These are phyloP conservation scores for Porcisia deanei DNA, from an alignment of 208 protist species.

Conservation along the genomic window DNA sequence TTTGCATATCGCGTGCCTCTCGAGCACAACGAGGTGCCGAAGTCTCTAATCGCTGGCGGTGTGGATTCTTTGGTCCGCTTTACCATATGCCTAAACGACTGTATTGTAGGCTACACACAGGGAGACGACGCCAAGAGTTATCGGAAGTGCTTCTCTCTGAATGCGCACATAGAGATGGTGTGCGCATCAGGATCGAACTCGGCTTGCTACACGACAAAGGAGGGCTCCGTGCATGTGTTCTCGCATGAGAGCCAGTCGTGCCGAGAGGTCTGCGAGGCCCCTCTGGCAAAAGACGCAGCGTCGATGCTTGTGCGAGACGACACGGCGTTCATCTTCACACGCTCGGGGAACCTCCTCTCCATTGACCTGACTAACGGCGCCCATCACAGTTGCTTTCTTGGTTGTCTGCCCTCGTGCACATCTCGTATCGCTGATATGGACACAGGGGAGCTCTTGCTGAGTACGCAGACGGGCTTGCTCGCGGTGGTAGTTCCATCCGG, in stretches of 20 bases:
- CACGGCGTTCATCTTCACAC: constrained; percentile 11
- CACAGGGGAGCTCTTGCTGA: constrained; percentile 10
- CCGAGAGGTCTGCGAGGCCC: constrained; percentile 7
- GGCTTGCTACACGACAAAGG: constrained; percentile 13
- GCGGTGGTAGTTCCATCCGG: background rate
- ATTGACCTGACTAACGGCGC: constrained; percentile 10
- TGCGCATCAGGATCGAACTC: background rate
- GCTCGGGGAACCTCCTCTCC: constrained; percentile 9
- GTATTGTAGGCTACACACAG: constrained; percentile 19
- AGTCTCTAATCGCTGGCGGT: background rate
- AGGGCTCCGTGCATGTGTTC: constrained; percentile 11
- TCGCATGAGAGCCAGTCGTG: constrained; percentile 7
- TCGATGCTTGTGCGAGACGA: background rate
- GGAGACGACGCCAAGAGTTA: background rate
- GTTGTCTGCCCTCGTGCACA: background rate
- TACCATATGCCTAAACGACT: background rate
- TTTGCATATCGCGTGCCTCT: constrained; percentile 13
- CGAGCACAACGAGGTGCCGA: constrained; percentile 2
- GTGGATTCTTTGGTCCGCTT: background rate
- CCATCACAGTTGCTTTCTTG: background rate
- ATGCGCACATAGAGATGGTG: background rate
- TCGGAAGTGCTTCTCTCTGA: constrained; percentile 6
- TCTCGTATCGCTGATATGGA: background rate
- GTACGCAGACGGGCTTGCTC: constrained; percentile 12
- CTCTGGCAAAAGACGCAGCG: background rate